Percentiles rank a stretch among this genome's conserved stretches.
These are phyloP conservation scores for Porodaedalea pini DNA, from an alignment of 1,284 basidiomycete genomes.

Conservation along the genomic window DNA sequence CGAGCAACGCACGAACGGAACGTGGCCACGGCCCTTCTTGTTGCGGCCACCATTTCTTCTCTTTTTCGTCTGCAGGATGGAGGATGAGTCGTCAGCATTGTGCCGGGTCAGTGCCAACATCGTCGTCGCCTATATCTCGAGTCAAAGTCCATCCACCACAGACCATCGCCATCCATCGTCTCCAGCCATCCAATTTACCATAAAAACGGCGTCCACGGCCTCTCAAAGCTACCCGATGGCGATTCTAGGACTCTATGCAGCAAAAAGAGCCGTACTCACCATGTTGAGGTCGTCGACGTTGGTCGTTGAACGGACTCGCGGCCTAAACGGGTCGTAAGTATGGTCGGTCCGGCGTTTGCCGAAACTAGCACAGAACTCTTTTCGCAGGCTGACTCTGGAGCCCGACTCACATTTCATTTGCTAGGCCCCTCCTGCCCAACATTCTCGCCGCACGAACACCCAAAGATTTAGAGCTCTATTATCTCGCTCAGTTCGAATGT, in stretches of 20 bases:
- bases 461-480: no score
- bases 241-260: not conserved
- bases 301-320: not conserved
- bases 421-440: no score
- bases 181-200: not conserved
- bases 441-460: no score
- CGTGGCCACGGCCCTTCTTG: conserved; percentile 98
- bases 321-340: not conserved
- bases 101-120: not conserved
- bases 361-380: not conserved
- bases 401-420: no score
- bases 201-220: not conserved
- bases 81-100: not conserved
- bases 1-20: conserved; percentile 91
- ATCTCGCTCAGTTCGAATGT: no score
- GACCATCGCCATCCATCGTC: not conserved
- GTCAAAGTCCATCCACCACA: not conserved
- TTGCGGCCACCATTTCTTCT: conserved; percentile 98
- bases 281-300: conserved; percentile 5
- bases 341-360: not conserved
- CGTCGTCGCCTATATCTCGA: not conserved
- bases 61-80: conserved; percentile 83
- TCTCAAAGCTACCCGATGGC: not conserved
- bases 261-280: conserved; percentile 2
- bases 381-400: no score